Percentiles rank a stretch among this genome's conserved stretches.
Evolutionary conservation across 192 early-diverging fungal genomes (phyloP).

Genomic region (Coemansia sp.): DNA sequence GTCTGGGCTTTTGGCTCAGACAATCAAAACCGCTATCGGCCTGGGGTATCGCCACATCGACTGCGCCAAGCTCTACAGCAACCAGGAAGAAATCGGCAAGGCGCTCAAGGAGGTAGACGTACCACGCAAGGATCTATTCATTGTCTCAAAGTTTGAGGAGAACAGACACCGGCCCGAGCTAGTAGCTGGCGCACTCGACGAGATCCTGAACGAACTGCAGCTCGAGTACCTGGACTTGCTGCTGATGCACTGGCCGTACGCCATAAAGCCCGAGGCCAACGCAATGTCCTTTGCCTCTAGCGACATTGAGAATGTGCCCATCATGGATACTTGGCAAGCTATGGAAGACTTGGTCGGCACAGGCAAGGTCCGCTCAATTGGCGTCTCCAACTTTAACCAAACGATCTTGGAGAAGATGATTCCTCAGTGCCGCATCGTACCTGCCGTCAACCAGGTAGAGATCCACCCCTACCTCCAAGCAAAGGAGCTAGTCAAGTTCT

Average conservation of each 20-base stretch:
- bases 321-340: conserved; percentile 74
- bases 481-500: conserved; percentile 70
- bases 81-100: conserved; percentile 77
- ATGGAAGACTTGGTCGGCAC: conserved; percentile 76
- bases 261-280: conserved; percentile 51
- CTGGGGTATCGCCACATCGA: conserved; percentile 75
- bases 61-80: conserved; percentile 66
- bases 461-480: conserved; percentile 69
- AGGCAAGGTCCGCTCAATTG: conserved; percentile 75
- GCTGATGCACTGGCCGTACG: conserved; percentile 83
- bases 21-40: conserved; percentile 63
- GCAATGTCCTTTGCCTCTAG: conserved; percentile 32
- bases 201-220: conserved; percentile 65
- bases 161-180: conserved; percentile 62
- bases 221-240: conserved; percentile 80
- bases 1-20: conserved; percentile 54
- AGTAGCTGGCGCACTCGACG: conserved; percentile 60
- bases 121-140: conserved; percentile 73
- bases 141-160: conserved; percentile 79
- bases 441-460: conserved; percentile 87
- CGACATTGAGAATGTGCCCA: conserved; percentile 53
- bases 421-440: conserved; percentile 61
- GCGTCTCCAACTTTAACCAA: conserved; percentile 80
- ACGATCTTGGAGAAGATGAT: conserved; percentile 67
- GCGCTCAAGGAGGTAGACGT: conserved; percentile 62